phyloP scores from a whole-genome alignment of 768 basidiomycete species.

The Leccinum olivaceopallidum region DNA sequence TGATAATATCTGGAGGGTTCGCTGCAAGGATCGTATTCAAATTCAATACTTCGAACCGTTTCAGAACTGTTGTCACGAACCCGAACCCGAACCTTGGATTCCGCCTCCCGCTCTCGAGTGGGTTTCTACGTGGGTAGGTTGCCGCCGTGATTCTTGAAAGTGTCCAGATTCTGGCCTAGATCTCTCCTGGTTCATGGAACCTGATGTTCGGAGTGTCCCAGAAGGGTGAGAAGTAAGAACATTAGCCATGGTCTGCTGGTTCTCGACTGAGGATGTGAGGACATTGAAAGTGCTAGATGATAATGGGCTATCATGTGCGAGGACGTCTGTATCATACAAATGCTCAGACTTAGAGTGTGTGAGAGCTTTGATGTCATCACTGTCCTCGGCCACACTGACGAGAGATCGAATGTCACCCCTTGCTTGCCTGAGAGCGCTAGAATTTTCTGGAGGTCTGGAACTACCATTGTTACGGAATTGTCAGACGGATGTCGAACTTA shows the following conservation, averaged over 20 bases:
- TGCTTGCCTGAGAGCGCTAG: not conserved
- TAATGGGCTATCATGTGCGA: conserved; percentile 4
- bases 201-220: not conserved
- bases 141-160: conserved; percentile 8
- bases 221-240: conserved; percentile 7
- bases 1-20: not conserved
- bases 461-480: not conserved
- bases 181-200: conserved; percentile 5
- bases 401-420: not conserved
- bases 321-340: not conserved
- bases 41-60: conserved; percentile 3
- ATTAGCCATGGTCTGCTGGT: conserved; percentile 1
- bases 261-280: conserved; percentile 2
- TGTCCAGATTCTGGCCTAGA: not conserved
- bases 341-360: conserved; percentile 10
- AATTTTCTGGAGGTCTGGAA: not conserved
- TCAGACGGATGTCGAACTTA: conserved; percentile 1
- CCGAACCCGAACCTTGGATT: conserved; percentile 19
- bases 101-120: conserved; percentile 1
- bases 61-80: conserved; percentile 11
- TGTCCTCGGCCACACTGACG: not conserved
- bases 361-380: conserved; percentile 4
- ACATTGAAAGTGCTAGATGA: conserved; percentile 1
- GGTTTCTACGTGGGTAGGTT: conserved; percentile 10
- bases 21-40: conserved; percentile 1